Conservation (phyloP, 179 eudicot genomes). For the Heliamphora pulchella region DNA sequence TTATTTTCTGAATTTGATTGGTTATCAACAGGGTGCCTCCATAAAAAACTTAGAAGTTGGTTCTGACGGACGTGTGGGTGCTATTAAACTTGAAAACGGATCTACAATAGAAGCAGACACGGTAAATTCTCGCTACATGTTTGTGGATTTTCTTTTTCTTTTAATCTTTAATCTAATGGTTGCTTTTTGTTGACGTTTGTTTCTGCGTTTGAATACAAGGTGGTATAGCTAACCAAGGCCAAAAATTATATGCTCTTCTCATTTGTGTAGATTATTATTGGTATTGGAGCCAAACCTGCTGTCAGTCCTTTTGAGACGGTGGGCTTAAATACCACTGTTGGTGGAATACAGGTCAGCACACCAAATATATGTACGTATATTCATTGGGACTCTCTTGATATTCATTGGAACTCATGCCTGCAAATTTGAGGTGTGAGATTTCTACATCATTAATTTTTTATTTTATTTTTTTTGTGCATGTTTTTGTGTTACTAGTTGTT, state of each 20-base stretch:
- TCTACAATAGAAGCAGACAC: slow-evolving; percentile 83
- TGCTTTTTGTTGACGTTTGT: not conserved
- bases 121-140: slow-evolving; percentile 33
- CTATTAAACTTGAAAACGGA: slow-evolving; percentile 79
- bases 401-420: not conserved
- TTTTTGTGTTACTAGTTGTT: not conserved
- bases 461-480: too few species aligned
- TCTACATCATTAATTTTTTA: not conserved
- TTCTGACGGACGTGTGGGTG: slow-evolving; percentile 72
- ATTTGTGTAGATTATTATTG: slow-evolving; percentile 58
- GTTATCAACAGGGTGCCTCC: slow-evolving; percentile 53
- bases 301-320: slow-evolving; percentile 65
- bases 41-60: slow-evolving; percentile 80
- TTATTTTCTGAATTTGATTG: not conserved
- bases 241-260: not conserved
- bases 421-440: not conserved
- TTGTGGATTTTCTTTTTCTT: not conserved
- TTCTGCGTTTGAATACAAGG: not conserved
- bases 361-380: not conserved
- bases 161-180: not conserved
- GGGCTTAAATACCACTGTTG: slow-evolving; percentile 61
- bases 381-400: not conserved
- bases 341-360: slow-evolving; percentile 80
- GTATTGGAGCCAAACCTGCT: slow-evolving; percentile 95
- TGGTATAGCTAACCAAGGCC: not conserved